These are phyloP conservation scores for Climacium dendroides DNA, from an alignment of 225 moss, liverwort and hornwort species.

Conservation along the genomic window DNA sequence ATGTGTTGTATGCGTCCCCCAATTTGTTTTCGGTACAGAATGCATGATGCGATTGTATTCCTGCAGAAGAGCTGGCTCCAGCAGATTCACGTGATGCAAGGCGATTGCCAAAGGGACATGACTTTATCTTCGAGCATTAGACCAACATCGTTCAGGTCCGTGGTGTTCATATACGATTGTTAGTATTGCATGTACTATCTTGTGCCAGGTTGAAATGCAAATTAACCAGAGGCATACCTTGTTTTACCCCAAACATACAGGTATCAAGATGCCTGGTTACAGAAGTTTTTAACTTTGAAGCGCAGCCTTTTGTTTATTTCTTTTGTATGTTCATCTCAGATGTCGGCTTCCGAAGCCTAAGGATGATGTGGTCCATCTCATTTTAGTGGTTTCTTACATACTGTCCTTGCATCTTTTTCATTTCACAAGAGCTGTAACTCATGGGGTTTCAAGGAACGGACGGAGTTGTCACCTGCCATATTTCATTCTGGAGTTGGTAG, in stretches of 20 bases:
- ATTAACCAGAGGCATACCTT: neutral
- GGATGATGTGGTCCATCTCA: neutral
- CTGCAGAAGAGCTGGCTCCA: conserved; percentile 44
- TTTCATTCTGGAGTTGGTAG: neutral
- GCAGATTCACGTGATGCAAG: conserved; percentile 45
- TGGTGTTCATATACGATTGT: neutral
- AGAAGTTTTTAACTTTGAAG: neutral
- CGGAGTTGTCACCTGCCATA: neutral
- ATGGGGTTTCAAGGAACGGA: neutral
- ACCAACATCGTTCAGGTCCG: conserved; percentile 26
- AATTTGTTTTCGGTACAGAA: neutral
- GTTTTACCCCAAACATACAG: neutral
- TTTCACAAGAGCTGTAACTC: neutral
- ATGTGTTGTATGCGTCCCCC: neutral
- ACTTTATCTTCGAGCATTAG: conserved; percentile 1
- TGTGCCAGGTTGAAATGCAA: neutral
- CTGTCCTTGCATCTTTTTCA: neutral
- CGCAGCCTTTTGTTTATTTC: neutral
- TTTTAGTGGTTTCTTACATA: neutral
- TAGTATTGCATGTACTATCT: neutral
- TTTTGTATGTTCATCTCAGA: neutral
- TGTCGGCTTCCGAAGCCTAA: neutral
- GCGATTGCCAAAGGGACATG: conserved; percentile 34
- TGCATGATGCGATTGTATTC: neutral
- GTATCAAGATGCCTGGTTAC: neutral